Conservation (phyloP, 2,329 filamentous ascomycete species). For the Fusarium foetens region DNA sequence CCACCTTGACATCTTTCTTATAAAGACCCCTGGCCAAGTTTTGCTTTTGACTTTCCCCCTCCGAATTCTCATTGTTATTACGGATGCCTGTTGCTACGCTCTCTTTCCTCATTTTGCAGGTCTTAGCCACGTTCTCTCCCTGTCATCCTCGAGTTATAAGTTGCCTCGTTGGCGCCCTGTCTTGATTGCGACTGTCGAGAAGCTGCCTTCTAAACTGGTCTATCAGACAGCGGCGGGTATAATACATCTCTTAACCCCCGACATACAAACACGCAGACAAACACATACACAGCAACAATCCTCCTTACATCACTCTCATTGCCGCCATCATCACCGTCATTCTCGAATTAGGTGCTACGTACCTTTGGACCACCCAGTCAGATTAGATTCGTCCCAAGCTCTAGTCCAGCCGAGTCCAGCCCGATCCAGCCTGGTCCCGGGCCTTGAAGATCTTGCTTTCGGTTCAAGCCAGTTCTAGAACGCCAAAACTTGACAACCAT, state of each 20-base stretch:
- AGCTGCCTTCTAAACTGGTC: neutral
- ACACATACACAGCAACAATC: neutral
- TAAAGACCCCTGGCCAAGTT: conserved; percentile 27
- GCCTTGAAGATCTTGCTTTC: conserved; percentile 30
- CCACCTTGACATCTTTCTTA: conserved; percentile 16
- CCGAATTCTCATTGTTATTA: neutral
- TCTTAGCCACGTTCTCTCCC: conserved; percentile 28
- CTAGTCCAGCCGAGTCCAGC: conserved; percentile 32
- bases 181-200: conserved; percentile 5
- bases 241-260: conserved; percentile 3
- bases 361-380: neutral
- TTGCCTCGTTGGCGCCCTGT: conserved; percentile 5
- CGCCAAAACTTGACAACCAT: conserved; percentile 31
- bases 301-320: neutral
- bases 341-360: neutral
- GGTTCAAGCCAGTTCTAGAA: conserved; percentile 37
- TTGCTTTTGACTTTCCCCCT: conserved; percentile 38
- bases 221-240: conserved; percentile 1
- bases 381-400: conserved; percentile 27
- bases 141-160: conserved; percentile 25
- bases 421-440: conserved; percentile 36
- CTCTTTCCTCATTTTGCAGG: conserved; percentile 31
- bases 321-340: neutral
- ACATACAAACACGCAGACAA: conserved; percentile 12
- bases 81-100: conserved; percentile 9